A percentile compares a stretch with the other conserved stretches of the same genome.
These are phyloP conservation scores for Rauvolfia tetraphylla DNA, from an alignment of 257 asterid genomes.

Conservation along the genomic window DNA sequence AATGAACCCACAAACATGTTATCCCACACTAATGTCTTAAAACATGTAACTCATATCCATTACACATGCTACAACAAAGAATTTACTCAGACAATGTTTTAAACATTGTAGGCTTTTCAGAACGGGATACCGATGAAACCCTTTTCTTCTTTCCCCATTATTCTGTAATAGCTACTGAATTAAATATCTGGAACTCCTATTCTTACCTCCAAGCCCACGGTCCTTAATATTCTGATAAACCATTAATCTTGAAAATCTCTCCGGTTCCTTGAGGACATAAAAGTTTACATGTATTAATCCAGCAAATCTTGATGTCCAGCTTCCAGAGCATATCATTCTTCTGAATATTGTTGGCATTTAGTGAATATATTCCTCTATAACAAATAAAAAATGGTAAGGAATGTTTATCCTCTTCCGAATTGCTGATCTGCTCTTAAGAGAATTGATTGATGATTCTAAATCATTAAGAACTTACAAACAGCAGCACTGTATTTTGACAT, in stretches of 20 bases:
- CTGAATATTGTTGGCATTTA: neutral
- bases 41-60: neutral
- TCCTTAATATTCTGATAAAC: slow-evolving; percentile 5
- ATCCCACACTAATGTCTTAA: neutral
- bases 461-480: neutral
- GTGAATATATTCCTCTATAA: neutral
- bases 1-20: neutral
- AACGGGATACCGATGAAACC: neutral
- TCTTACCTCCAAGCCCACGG: neutral
- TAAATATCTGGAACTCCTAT: neutral
- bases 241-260: neutral
- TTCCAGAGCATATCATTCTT: neutral
- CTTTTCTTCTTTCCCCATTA: neutral
- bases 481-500: neutral
- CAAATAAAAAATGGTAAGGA: neutral
- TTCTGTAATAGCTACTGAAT: neutral
- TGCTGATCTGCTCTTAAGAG: neutral
- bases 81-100: neutral
- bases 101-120: neutral
- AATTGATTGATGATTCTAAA: neutral
- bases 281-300: neutral
- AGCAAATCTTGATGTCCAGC: neutral
- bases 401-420: neutral
- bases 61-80: neutral
- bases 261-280: neutral